phyloP scores from a whole-genome alignment of 768 basidiomycete species.

The Hericium erinaceus region DNA sequence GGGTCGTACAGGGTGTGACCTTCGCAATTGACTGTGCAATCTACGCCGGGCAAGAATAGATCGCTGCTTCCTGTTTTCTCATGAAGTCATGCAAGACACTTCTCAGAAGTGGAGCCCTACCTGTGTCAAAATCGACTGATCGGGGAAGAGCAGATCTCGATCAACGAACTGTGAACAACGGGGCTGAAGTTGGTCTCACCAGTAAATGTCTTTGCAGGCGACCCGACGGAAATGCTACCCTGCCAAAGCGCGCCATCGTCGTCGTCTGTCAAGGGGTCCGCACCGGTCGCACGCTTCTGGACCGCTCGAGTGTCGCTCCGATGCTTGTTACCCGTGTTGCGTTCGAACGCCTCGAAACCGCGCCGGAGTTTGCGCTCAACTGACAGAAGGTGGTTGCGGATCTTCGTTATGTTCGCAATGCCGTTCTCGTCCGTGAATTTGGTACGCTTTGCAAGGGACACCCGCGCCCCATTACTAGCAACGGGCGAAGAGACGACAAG shows the following conservation, averaged over 20 bases:
- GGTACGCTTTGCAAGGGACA: not conserved
- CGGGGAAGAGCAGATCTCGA: not conserved
- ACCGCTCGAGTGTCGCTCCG: not conserved
- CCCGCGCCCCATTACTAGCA: not conserved
- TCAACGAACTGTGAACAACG: not conserved
- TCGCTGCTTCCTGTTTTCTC: slow-evolving; percentile 23
- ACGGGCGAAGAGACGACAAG: not conserved
- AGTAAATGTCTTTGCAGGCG: not conserved
- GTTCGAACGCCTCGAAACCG: not conserved
- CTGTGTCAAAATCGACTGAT: slow-evolving; percentile 1
- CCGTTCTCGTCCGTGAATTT: not conserved
- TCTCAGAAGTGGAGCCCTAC: not conserved
- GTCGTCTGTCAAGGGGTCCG: not conserved
- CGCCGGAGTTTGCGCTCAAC: not conserved
- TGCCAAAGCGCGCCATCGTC: not conserved
- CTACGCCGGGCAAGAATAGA: slow-evolving; percentile 24
- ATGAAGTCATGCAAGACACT: too few relatives aligned
- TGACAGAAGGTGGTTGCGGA: slow-evolving; percentile 1
- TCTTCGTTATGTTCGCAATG: not conserved
- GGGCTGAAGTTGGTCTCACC: not conserved
- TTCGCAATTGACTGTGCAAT: slow-evolving; percentile 22
- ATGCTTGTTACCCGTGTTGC: not conserved
- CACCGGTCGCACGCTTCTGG: not conserved
- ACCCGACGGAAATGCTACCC: not conserved
- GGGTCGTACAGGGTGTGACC: slow-evolving; percentile 3